These are phyloP conservation scores for Gynandropsis gynandra DNA, from an alignment of 345 rosid genomes.

Conservation along the genomic window DNA sequence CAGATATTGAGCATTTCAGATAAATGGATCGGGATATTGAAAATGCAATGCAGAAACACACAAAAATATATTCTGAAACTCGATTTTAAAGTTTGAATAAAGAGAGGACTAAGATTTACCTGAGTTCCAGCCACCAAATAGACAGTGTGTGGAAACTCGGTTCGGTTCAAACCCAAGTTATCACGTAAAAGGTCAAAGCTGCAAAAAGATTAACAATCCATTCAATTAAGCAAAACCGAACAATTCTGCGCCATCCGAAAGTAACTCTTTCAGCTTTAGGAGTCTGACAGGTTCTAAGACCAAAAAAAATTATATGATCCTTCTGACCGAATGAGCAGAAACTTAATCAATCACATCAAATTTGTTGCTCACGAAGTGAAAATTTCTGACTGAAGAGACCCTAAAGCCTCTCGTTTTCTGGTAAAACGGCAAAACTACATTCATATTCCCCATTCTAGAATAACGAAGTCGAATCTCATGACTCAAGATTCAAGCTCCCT, in stretches of 20 bases:
- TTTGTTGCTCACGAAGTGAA: background rate
- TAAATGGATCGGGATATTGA: too few relatives aligned
- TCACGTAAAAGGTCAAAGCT: constrained; percentile 84
- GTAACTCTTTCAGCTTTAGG: background rate
- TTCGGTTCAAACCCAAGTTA: constrained; percentile 73
- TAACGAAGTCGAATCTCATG: background rate
- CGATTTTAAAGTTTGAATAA: background rate
- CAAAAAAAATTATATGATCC: too few relatives aligned
- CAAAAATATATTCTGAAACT: background rate
- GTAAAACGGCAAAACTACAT: background rate
- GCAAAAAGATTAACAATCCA: constrained; percentile 25
- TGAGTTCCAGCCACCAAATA: constrained; percentile 93
- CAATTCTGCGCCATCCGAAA: background rate
- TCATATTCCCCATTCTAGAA: background rate
- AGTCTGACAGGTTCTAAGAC: background rate
- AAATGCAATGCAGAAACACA: background rate
- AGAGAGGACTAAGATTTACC: constrained; percentile 32
- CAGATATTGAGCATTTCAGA: background rate
- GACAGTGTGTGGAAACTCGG: constrained; percentile 75
- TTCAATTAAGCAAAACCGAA: background rate
- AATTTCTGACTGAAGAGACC: background rate
- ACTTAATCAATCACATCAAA: too few relatives aligned
- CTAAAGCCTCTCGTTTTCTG: background rate
- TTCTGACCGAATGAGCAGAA: too few relatives aligned
- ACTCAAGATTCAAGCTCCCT: background rate